These are phyloP conservation scores for Pyrus hybrid DNA, from an alignment of 331 rosid genomes.

Conservation along the genomic window DNA sequence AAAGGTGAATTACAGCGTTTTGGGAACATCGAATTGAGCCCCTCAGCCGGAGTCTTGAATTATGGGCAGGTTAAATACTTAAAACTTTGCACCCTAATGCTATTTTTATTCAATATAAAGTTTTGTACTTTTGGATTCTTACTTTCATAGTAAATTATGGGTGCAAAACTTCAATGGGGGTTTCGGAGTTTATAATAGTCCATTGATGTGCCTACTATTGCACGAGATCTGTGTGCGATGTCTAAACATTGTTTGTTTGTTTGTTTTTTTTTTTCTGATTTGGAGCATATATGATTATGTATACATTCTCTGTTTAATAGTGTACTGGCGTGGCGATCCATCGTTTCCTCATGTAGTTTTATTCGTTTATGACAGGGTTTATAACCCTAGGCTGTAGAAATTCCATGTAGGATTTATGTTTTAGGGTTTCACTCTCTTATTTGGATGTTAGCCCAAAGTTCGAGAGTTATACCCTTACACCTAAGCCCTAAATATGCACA, in stretches of 20 bases:
- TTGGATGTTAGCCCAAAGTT: neutral
- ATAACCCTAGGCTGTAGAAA: neutral
- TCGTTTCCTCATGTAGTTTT: neutral
- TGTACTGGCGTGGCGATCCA: neutral
- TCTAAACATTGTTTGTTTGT: neutral
- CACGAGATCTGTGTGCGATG: neutral
- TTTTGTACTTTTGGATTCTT: neutral
- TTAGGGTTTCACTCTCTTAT: neutral
- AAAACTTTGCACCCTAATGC: neutral
- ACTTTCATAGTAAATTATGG: neutral
- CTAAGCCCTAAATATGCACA: neutral
- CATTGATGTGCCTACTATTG: neutral
- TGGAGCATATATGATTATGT: neutral
- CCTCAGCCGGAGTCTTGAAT: constrained; percentile 85
- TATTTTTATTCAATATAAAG: neutral
- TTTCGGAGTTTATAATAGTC: neutral
- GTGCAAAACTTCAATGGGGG: neutral
- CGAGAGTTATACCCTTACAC: neutral
- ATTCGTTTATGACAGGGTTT: neutral
- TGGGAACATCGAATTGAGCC: constrained; percentile 87
- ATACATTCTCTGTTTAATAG: no score
- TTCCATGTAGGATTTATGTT: neutral
- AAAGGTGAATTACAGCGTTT: constrained; percentile 75
- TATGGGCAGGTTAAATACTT: constrained; percentile 74
- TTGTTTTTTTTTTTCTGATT: neutral